Conservation (phyloP, 2,329 filamentous ascomycete species). For the Mariannaea elegans region DNA sequence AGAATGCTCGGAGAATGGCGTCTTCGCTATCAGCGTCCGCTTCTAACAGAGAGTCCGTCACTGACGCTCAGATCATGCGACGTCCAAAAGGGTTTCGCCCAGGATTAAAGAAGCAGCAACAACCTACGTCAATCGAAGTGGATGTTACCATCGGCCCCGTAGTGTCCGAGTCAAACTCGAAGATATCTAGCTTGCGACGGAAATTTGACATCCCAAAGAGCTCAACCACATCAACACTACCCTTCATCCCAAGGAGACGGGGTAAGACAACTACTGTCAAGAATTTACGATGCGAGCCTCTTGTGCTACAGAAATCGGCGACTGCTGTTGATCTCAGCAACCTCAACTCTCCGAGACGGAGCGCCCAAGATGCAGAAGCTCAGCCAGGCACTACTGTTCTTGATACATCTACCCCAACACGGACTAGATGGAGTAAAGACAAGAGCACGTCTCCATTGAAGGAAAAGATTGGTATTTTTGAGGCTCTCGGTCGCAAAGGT, state of each 20-base stretch:
- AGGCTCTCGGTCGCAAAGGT: slow-evolving; percentile 34
- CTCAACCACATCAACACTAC: slow-evolving; percentile 12
- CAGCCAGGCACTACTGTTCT: background rate
- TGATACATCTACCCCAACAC: slow-evolving; percentile 2
- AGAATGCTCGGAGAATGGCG: slow-evolving; percentile 37
- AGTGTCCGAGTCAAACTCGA: slow-evolving; percentile 31
- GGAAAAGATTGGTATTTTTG: slow-evolving; percentile 44
- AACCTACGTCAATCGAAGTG: background rate
- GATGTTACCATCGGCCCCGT: slow-evolving; percentile 2
- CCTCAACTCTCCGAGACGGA: background rate
- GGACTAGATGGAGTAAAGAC: slow-evolving; percentile 8
- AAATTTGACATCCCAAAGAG: slow-evolving; percentile 30
- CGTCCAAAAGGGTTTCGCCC: slow-evolving; percentile 2
- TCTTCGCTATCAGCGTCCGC: slow-evolving; percentile 32
- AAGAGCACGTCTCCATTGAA: slow-evolving; percentile 33
- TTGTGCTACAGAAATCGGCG: slow-evolving; percentile 16
- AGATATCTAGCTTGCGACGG: slow-evolving; percentile 35
- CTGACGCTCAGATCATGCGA: slow-evolving; percentile 1
- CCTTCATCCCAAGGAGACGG: slow-evolving; percentile 20
- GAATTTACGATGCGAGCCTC: background rate
- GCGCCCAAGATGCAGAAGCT: slow-evolving; percentile 1
- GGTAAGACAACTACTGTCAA: slow-evolving; percentile 9
- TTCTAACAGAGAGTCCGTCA: slow-evolving; percentile 7
- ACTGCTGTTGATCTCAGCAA: slow-evolving; percentile 10
- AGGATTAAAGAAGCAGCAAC: background rate